Base-by-base conservation (phyloP, 1,284 basidiomycete species). In the Apiotrichum sp. region DNA sequence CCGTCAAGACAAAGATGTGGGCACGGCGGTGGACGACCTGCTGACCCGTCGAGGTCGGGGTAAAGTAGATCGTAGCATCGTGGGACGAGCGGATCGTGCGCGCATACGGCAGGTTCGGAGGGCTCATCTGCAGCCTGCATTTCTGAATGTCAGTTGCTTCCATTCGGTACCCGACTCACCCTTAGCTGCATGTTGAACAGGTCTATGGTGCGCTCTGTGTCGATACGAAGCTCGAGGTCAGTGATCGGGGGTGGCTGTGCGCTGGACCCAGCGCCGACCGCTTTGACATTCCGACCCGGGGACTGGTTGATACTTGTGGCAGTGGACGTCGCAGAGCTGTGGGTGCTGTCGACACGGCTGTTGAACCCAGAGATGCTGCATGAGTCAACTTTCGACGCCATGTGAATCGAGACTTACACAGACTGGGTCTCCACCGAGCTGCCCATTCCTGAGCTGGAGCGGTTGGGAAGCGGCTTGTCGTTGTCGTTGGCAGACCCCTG, bases 111-210 rank as follows among this genome's bases (percentile, higher is more conserved):
- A 98, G 80, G 14, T 78, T 79, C 2, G 91, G 84, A 1, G 93
- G 88, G 41, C 83, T 80, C 77, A 98, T 93, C 78, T 97, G 93
- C 50, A 98, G 80, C 62, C 87, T 88, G 63, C 96, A 93, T 78
- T 83, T 82, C 91, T 95, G 71, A 42, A 53, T 31, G 52, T 64
- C 62, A 57, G 58, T 35, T 29, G 34, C 10, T 22, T 22, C 22
- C 22, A 22, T 22, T 22, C 22, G 22, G 22, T 22, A 22, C 22
- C 22, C 22, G 22, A 3, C 79, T 57, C 65, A 89, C 93, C 83
- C 93, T 93, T 4, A 89, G 87, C 65, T 84, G 83, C 93, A 99
- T 95, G 1, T 90, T 89, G 73, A 99, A 99, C 47, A 99, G 86
- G 74, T 99, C 95, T 36, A 97, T 77, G 4, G 89, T 90, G 34